A percentile compares a stretch with the other conserved stretches of the same genome.
Evolutionary conservation across 768 basidiomycete species (phyloP).

Genomic region (Pisolithus orientalis): DNA sequence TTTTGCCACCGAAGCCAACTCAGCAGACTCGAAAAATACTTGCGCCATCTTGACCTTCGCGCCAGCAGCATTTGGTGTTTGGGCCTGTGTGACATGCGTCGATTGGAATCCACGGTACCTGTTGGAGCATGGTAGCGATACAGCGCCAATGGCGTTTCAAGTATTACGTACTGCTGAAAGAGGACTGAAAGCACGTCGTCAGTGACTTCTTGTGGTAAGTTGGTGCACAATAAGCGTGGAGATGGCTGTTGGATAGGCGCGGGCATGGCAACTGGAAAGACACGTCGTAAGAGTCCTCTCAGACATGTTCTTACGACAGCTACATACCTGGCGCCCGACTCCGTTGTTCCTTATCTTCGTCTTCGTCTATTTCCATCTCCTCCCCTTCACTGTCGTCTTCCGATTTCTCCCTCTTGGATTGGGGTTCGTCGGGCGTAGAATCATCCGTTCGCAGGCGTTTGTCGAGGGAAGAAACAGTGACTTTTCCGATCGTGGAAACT

Average conservation of each 20-base stretch:
- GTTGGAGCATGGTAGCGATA: conserved; percentile 4
- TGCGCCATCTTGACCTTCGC: conserved; percentile 75
- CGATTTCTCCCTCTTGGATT: conserved; percentile 63
- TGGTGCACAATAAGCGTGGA: conserved; percentile 67
- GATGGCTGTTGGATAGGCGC: conserved; percentile 49
- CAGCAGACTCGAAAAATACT: conserved; percentile 69
- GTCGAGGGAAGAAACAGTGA: conserved; percentile 33
- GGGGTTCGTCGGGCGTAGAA: conserved; percentile 44
- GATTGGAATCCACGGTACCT: conserved; percentile 83
- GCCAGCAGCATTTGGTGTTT: conserved; percentile 58
- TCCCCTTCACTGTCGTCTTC: conserved; percentile 66
- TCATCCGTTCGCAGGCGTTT: conserved; percentile 69
- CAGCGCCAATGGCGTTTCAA: not conserved
- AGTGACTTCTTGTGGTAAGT: conserved; percentile 87
- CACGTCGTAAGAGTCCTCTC: conserved; percentile 12
- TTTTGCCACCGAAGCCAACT: conserved; percentile 71
- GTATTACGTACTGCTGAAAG: conserved; percentile 78
- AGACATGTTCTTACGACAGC: conserved; percentile 5
- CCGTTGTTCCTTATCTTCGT: conserved; percentile 54
- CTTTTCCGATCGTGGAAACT: conserved; percentile 33
- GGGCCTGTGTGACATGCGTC: conserved; percentile 63
- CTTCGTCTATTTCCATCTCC: conserved; percentile 94
- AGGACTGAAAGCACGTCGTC: conserved; percentile 80
- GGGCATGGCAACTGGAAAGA: conserved; percentile 34
- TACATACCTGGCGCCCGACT: conserved; percentile 43